phyloP scores from a whole-genome alignment of 805 yeast genomes.

The Nematodospora valgi region DNA sequence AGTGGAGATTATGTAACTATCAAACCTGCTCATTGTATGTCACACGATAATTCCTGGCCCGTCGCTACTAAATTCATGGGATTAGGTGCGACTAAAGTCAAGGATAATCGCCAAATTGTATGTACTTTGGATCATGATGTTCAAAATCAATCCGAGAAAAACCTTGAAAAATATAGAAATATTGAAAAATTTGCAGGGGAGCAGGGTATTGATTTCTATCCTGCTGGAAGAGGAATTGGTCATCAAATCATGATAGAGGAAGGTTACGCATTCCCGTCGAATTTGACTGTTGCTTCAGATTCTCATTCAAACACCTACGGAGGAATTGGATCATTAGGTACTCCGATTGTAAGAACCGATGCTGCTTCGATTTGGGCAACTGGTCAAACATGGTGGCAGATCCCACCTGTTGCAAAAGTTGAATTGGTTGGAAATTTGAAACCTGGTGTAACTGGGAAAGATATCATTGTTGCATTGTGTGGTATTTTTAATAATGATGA shows the following conservation, averaged over 20 bases:
- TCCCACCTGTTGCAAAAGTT: constrained; percentile 96
- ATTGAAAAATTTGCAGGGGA: constrained; percentile 85
- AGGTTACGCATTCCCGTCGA: constrained; percentile 95
- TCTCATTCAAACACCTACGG: constrained; percentile 98
- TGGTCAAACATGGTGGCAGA: constrained; percentile 99
- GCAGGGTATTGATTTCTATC: constrained; percentile 94
- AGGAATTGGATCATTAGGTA: constrained; percentile 93
- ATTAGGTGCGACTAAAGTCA: constrained; percentile 80
- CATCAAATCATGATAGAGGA: constrained; percentile 99
- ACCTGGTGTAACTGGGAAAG: constrained; percentile 90
- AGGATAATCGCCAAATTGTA: constrained; percentile 87
- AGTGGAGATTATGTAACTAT: constrained; percentile 95
- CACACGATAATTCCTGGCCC: constrained; percentile 99
- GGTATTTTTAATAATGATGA: constrained; percentile 91
- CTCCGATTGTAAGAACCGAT: constrained; percentile 97
- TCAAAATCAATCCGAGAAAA: constrained; percentile 87
- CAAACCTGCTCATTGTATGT: constrained; percentile 96
- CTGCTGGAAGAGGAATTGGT: constrained; percentile 99
- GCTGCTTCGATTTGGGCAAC: constrained; percentile 99
- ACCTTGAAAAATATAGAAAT: constrained; percentile 80
- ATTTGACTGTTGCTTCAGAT: constrained; percentile 93
- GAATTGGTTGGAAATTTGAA: constrained; percentile 81
- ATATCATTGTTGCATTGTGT: constrained; percentile 93
- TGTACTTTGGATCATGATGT: constrained; percentile 98
- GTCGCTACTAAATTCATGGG: constrained; percentile 96